These are phyloP conservation scores for Aspergillus viridinutans DNA, from an alignment of 2,329 filamentous ascomycete genomes.

Conservation along the genomic window DNA sequence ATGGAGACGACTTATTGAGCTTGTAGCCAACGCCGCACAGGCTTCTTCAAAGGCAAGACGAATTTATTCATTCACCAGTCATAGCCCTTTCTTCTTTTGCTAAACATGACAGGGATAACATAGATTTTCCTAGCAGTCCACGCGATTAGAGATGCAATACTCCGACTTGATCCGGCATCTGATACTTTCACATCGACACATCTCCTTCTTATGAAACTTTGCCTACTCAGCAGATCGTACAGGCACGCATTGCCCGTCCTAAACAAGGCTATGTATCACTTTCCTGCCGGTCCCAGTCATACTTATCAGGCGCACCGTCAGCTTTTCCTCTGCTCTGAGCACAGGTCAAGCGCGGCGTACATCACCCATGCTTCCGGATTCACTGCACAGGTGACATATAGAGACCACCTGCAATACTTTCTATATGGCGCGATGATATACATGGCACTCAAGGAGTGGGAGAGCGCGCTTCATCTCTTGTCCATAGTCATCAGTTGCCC, in stretches of 20 bases:
- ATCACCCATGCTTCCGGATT: conserved; percentile 36
- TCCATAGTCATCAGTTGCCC: conserved; percentile 66
- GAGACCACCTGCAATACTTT: conserved; percentile 60
- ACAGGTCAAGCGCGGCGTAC: conserved; percentile 30
- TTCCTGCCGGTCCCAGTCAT: conserved; percentile 29
- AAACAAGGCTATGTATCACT: conserved; percentile 39
- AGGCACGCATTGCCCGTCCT: conserved; percentile 38
- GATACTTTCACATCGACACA: conserved; percentile 44
- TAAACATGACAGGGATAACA: conserved; percentile 25
- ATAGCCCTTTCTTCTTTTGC: background rate
- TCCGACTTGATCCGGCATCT: conserved; percentile 41
- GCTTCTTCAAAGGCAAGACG: conserved; percentile 30
- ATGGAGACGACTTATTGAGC: conserved; percentile 33
- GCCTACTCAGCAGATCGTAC: conserved; percentile 40
- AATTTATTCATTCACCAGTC: background rate
- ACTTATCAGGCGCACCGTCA: conserved; percentile 19
- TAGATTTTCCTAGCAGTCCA: conserved; percentile 30
- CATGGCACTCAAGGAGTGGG: conserved; percentile 59
- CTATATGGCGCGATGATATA: conserved; percentile 62
- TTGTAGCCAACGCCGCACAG: conserved; percentile 29
- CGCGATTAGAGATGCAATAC: conserved; percentile 40
- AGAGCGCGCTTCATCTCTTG: conserved; percentile 58
- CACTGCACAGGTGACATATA: conserved; percentile 37
- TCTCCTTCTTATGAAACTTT: conserved; percentile 37
- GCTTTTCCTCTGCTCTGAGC: conserved; percentile 25